Evolutionary conservation across 257 asterid species (phyloP).

Genomic region (Solanum bulbocastanum): DNA sequence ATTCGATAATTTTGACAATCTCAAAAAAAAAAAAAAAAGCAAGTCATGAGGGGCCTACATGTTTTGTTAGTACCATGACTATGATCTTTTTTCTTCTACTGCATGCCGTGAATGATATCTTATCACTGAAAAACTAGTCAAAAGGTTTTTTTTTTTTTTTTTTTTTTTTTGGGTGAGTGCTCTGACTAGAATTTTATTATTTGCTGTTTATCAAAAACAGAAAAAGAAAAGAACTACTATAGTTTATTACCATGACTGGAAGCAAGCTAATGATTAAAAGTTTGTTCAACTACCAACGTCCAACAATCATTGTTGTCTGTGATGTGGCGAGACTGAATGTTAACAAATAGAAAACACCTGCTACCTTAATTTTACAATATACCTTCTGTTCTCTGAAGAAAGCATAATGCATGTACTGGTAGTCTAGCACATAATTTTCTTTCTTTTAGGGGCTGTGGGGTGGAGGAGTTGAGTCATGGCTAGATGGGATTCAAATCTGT

Average conservation of each 20-base stretch:
- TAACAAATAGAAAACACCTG: not conserved
- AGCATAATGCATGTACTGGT: not conserved
- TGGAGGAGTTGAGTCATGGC: not conserved
- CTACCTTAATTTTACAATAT: not conserved
- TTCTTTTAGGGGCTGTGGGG: not conserved
- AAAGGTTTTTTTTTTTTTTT: not conserved
- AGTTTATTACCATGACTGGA: not conserved
- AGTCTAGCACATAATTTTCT: not conserved
- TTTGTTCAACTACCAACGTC: not conserved
- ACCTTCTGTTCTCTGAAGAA: not conserved
- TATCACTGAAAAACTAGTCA: not conserved
- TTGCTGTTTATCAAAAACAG: not conserved
- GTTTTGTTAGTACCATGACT: not conserved
- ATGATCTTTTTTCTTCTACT: not conserved
- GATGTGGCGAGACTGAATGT: not conserved
- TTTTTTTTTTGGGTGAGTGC: not conserved
- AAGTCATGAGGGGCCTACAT: not conserved
- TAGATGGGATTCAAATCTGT: not conserved
- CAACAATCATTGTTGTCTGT: not conserved
- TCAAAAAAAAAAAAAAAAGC: not conserved
- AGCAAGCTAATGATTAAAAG: not conserved
- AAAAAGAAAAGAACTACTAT: not conserved
- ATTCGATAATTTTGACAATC: not conserved
- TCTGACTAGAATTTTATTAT: not conserved
- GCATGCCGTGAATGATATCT: not conserved